A percentile compares a stretch with the other conserved stretches of the same genome.
Conservation (phyloP, 169 alveolate genomes). For the Plasmodium inui region DNA sequence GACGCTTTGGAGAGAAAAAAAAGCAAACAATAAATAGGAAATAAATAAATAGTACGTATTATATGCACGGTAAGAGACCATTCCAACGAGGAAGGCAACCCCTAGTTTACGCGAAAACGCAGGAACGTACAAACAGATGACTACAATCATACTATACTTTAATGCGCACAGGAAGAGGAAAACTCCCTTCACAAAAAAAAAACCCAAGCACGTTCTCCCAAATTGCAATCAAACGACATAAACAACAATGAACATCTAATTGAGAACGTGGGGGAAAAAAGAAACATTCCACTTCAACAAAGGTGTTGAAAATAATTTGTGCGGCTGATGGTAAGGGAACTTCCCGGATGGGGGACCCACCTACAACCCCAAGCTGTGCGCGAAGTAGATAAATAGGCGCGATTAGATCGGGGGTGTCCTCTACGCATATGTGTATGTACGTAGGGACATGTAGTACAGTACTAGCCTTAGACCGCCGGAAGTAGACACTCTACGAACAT, state of each 20-base stretch:
- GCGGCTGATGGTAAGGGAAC: neutral
- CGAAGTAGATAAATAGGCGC: neutral
- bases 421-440: neutral
- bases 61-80: neutral
- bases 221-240: neutral
- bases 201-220: neutral
- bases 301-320: neutral
- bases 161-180: neutral
- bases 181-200: neutral
- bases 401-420: neutral
- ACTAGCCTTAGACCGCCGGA: neutral
- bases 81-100: neutral
- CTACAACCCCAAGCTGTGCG: neutral
- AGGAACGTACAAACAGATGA: neutral
- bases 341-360: neutral
- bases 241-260: neutral
- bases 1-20: neutral
- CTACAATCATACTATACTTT: neutral
- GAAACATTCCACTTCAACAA: neutral
- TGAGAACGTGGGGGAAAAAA: neutral
- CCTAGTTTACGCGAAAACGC: neutral
- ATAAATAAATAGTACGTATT: neutral
- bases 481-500: neutral
- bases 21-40: neutral
- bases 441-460: neutral